These are phyloP conservation scores for Mortierella sp. DNA, from an alignment of 371 early-diverging fungal genomes.

Conservation along the genomic window DNA sequence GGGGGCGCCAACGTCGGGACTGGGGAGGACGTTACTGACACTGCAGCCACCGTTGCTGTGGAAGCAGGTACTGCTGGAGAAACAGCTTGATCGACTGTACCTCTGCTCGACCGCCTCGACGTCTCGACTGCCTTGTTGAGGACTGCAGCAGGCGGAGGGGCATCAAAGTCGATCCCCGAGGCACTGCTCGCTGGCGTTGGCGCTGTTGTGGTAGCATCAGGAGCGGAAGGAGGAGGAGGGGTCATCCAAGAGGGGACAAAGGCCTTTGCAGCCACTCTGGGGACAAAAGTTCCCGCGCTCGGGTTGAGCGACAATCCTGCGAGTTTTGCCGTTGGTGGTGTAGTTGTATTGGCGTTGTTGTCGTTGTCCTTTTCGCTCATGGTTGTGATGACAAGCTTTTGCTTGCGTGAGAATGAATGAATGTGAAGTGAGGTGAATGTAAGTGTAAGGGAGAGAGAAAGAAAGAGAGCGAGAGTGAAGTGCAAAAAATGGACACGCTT, in stretches of 20 bases:
- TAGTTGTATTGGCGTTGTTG: slow-evolving; percentile 1
- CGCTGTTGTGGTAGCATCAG: not conserved
- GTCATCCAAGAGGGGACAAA: slow-evolving; percentile 61
- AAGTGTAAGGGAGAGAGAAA: not conserved
- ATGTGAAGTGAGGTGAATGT: not conserved
- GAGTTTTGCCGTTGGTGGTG: slow-evolving; percentile 24
- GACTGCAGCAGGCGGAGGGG: slow-evolving; percentile 22
- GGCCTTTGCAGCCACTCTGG: slow-evolving; percentile 57
- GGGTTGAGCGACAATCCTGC: slow-evolving; percentile 64
- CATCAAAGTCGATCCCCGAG: slow-evolving; percentile 20
- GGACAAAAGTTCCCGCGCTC: slow-evolving; percentile 67
- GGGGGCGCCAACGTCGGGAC: slow-evolving; percentile 20
- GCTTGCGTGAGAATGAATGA: slow-evolving; percentile 7
- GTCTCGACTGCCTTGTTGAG: slow-evolving; percentile 13
- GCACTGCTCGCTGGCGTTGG: slow-evolving; percentile 22
- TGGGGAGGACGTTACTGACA: not conserved
- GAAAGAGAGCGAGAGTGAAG: not conserved
- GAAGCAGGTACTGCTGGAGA: slow-evolving; percentile 30
- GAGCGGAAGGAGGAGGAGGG: not conserved
- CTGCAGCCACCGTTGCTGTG: not conserved
- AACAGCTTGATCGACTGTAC: not conserved
- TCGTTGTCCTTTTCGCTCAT: slow-evolving; percentile 21
- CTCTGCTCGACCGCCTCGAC: not conserved
- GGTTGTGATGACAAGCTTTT: not conserved
- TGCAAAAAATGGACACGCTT: too few relatives aligned